These are phyloP conservation scores for Gossypium turneri DNA, from an alignment of 345 rosid species.

Conservation along the genomic window DNA sequence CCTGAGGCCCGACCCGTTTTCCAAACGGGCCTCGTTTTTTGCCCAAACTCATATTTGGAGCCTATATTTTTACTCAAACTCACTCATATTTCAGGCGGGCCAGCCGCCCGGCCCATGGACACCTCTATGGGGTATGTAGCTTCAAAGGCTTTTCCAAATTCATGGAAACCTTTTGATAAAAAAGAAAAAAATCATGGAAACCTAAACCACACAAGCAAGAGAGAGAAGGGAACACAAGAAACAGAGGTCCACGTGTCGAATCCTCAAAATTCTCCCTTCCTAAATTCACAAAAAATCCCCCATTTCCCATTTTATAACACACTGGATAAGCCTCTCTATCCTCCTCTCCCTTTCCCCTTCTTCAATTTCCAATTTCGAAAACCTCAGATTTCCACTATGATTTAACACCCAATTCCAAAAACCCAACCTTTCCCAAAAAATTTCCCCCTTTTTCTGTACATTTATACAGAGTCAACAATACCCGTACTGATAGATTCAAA, in stretches of 20 bases:
- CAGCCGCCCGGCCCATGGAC: too few species aligned
- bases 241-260: slow-evolving; percentile 29
- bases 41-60: too few species aligned
- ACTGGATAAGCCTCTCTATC: slow-evolving; percentile 42
- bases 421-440: background rate
- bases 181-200: background rate
- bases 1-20: too few species aligned
- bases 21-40: too few species aligned
- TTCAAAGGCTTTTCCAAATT: background rate
- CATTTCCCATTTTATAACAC: background rate
- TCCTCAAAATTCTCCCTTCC: slow-evolving; percentile 1
- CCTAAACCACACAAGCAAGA: slow-evolving; percentile 22
- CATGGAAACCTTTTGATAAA: background rate
- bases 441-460: background rate
- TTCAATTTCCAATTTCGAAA: background rate
- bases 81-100: too few species aligned
- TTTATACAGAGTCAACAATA: background rate
- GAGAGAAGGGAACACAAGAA: background rate
- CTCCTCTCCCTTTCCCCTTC: slow-evolving; percentile 6
- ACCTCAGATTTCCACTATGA: background rate
- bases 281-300: slow-evolving; percentile 19
- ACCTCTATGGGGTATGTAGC: too few species aligned
- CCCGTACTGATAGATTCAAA: background rate
- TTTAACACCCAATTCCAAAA: background rate
- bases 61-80: too few species aligned